Percentiles rank a stretch among this genome's conserved stretches.
Conservation (phyloP, 192 early-diverging fungal genomes). For the Pilaira anomala region DNA sequence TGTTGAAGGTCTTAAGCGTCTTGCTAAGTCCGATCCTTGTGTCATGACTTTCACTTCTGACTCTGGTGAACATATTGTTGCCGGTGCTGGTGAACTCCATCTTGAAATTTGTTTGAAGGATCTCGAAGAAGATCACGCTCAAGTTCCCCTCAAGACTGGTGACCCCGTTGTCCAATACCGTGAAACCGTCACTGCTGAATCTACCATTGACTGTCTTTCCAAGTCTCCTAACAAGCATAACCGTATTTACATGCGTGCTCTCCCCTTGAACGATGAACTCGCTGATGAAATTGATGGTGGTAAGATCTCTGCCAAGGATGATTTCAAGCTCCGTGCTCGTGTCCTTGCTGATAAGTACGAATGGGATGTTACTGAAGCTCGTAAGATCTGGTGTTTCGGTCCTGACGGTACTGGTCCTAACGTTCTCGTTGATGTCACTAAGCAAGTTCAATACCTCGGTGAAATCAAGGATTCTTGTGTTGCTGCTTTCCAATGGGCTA, state of each 20-base stretch:
- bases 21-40: slow-evolving; percentile 98
- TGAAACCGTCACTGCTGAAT: slow-evolving; percentile 87
- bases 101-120: slow-evolving; percentile 98
- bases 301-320: slow-evolving; percentile 84
- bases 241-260: slow-evolving; percentile 95
- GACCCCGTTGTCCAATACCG: slow-evolving; percentile 93
- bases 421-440: slow-evolving; percentile 90
- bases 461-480: slow-evolving; percentile 99
- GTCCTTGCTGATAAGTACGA: slow-evolving; percentile 75
- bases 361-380: slow-evolving; percentile 95
- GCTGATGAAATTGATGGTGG: slow-evolving; percentile 75
- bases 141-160: slow-evolving; percentile 84
- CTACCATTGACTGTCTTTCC: slow-evolving; percentile 73
- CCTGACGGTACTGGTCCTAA: slow-evolving; percentile 88
- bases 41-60: slow-evolving; percentile 83
- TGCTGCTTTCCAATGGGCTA: slow-evolving; percentile 90
- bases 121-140: slow-evolving; percentile 97
- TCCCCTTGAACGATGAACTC: slow-evolving; percentile 79
- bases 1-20: slow-evolving; percentile 98
- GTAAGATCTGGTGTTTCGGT: slow-evolving; percentile 93
- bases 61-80: slow-evolving; percentile 96
- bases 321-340: slow-evolving; percentile 91
- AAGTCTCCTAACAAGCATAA: slow-evolving; percentile 99
- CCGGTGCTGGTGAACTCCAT: slow-evolving; percentile 99
- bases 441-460: slow-evolving; percentile 96